Evolutionary conservation across 306 rosid species (phyloP), one percentile per base, ranked within the genome.

Genomic region (Lablab purpureus): DNA sequence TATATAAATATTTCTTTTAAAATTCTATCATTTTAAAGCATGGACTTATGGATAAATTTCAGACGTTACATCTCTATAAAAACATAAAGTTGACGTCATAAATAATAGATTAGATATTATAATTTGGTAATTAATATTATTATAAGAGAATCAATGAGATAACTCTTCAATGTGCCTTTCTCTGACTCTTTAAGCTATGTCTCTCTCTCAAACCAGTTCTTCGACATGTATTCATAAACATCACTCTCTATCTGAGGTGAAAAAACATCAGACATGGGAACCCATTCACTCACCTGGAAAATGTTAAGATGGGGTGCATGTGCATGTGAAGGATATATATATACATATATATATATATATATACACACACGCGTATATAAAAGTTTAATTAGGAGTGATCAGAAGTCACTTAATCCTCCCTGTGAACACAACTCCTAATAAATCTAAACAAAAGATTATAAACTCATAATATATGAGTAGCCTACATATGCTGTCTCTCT

Each of bases 251-350:
- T 69, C 15, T n/a, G 45, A 50, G 74, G 23, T 30, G 62, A 49
- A 30, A 30, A 32, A 21, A 13, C 18, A 64, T 5, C 3, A 80
- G 74, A 71, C 5, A 54, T 75, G 82, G 86, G 72, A 71, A 59
- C 60, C 87, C 87, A 87, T 80, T 85, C 81, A 83, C 58, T 81
- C 88, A 86, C 89, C 84, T 83, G 90, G 74, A 60, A 68, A 60
- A 87, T 84, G 90, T 63, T 51, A 76, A 73, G 79, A 81, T 89
- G 91, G 90, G 86, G 34, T 63, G 88, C 96, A 89, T 83, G 94
- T 89, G 97, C 45, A 40, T 40, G 60, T 21, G 62, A 3, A 49
- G 18, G n/a, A 6, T 34, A 37, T 37, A 37, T 17, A 66, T 13
- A 76, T 32, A 32, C 2, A 37, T 1, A 32, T 4, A 32, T 32